phyloP scores from a whole-genome alignment of 768 basidiomycete genomes.

The Filobasidium wieringae region DNA sequence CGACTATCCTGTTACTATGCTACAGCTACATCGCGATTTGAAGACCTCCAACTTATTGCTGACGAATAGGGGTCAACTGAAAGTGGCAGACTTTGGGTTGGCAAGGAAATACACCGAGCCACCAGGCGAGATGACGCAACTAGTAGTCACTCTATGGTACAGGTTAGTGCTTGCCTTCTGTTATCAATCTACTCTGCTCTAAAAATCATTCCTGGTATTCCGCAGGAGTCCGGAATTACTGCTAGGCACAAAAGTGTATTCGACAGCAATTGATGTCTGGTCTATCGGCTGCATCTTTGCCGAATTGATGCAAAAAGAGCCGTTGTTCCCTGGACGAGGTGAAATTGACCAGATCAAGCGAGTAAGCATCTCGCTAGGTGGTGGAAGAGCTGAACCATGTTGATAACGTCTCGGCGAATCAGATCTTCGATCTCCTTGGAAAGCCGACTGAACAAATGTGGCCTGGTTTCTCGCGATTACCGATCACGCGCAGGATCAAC shows the following conservation, averaged over 20 bases:
- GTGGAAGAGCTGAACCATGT: too few relatives aligned
- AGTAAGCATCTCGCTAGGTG: constrained; percentile 35
- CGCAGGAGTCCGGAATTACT: constrained; percentile 85
- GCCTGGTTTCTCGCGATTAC: constrained; percentile 70
- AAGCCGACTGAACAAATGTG: constrained; percentile 77
- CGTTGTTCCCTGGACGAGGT: constrained; percentile 91
- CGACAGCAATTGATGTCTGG: constrained; percentile 96
- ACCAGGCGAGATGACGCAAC: constrained; percentile 88
- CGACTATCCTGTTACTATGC: background rate
- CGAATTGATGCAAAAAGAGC: constrained; percentile 86
- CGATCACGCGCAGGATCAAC: constrained; percentile 65
- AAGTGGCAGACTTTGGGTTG: constrained; percentile 95
- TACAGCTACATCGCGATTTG: constrained; percentile 71
- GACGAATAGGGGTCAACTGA: constrained; percentile 98
- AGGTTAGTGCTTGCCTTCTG: constrained; percentile 48
- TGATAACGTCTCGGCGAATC: background rate
- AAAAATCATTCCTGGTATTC: background rate
- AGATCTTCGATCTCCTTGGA: constrained; percentile 86
- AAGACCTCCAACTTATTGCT: constrained; percentile 96
- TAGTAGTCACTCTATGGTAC: constrained; percentile 98
- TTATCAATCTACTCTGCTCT: background rate
- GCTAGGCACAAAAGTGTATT: constrained; percentile 81
- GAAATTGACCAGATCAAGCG: constrained; percentile 84
- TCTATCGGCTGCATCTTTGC: constrained; percentile 98
- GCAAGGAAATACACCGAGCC: constrained; percentile 94